phyloP scores from a whole-genome alignment of 192 early-diverging fungal species.

The Diversispora eburnea region DNA sequence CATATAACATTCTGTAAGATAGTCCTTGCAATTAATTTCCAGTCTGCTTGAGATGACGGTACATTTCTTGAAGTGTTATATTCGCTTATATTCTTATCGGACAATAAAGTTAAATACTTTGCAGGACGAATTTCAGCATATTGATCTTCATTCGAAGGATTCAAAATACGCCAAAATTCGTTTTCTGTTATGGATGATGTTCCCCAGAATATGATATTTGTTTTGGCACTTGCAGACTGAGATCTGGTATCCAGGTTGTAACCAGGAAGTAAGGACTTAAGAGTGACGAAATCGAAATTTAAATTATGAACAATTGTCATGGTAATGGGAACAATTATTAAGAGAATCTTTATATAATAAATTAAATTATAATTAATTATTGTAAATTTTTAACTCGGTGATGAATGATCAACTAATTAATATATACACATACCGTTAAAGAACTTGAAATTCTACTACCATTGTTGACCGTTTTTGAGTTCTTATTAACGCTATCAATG shows the following conservation, averaged over 20 bases:
- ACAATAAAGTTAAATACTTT: constrained; percentile 5
- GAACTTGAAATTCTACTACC: background rate
- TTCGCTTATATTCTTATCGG: too few relatives aligned
- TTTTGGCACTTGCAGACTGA: background rate
- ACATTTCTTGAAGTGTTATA: background rate
- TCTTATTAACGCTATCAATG: background rate
- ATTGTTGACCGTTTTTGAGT: background rate
- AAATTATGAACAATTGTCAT: background rate
- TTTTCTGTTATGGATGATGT: background rate
- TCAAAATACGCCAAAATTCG: constrained; percentile 50
- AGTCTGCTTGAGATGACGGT: background rate
- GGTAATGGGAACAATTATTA: background rate
- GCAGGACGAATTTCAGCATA: constrained; percentile 50
- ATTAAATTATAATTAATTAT: background rate
- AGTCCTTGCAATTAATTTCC: background rate
- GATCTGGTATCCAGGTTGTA: background rate
- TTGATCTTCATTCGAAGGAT: constrained; percentile 42
- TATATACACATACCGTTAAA: background rate
- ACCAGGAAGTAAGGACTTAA: constrained; percentile 8
- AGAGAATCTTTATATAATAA: background rate
- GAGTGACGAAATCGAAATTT: background rate
- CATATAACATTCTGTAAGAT: background rate
- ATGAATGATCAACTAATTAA: constrained; percentile 26
- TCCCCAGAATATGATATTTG: constrained; percentile 2
- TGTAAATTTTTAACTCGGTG: background rate